A percentile compares a stretch with the other conserved stretches of the same genome.
These are phyloP conservation scores for Daucus carota DNA, from an alignment of 129 eudicot genomes.

Conservation along the genomic window DNA sequence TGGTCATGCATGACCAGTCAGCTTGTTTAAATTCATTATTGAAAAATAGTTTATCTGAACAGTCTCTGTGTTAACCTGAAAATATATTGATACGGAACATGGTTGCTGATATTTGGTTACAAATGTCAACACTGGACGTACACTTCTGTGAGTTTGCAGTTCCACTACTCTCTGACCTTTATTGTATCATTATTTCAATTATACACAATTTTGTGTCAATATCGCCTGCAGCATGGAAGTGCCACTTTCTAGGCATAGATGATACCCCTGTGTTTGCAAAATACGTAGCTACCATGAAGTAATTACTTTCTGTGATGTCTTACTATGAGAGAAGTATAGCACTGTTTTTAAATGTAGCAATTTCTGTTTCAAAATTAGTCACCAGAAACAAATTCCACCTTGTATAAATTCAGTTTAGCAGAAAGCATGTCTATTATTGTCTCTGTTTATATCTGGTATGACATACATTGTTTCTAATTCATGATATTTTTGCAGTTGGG, in stretches of 20 bases:
- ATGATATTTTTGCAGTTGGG: conserved; percentile 53
- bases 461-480: neutral
- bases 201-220: neutral
- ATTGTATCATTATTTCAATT: neutral
- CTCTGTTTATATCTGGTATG: neutral
- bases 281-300: neutral
- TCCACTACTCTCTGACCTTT: neutral
- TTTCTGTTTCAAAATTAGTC: neutral
- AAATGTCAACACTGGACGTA: neutral
- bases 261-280: neutral
- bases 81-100: neutral
- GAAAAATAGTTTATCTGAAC: neutral
- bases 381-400: neutral
- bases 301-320: neutral
- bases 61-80: neutral
- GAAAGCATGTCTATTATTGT: neutral
- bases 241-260: neutral
- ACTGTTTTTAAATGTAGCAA: neutral
- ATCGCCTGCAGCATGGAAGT: neutral
- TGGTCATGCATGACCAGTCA: neutral
- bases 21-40: neutral
- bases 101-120: neutral
- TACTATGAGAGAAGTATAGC: neutral
- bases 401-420: neutral
- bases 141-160: neutral